Evolutionary conservation across 768 basidiomycete species (phyloP).

Genomic region (Amanita subjunquillea): DNA sequence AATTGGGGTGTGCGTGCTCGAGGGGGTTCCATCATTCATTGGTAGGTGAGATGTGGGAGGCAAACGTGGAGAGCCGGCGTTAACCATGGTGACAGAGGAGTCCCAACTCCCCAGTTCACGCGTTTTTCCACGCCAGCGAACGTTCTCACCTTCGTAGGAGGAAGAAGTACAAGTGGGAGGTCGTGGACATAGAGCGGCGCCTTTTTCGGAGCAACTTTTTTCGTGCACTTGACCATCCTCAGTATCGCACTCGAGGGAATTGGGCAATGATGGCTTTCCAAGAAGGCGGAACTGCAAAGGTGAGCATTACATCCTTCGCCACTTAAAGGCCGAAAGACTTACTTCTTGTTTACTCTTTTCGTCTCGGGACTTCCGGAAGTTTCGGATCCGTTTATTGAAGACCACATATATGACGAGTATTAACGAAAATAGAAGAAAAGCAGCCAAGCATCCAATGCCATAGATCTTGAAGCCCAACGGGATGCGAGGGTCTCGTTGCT

Average conservation of each 20-base stretch:
- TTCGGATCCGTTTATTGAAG: not conserved
- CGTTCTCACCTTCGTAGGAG: not conserved
- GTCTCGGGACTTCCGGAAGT: not conserved
- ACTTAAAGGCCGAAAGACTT: not conserved
- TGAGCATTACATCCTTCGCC: not conserved
- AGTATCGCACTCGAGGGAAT: not conserved
- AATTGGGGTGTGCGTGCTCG: not conserved
- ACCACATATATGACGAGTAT: not conserved
- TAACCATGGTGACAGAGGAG: not conserved
- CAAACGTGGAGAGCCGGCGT: not conserved
- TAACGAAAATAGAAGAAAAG: not conserved
- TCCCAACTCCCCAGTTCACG: slow-evolving; percentile 1
- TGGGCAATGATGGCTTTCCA: not conserved
- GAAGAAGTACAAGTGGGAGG: not conserved
- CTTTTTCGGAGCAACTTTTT: not conserved
- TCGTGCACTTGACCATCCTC: not conserved
- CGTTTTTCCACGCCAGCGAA: not conserved
- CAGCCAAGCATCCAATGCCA: slow-evolving; percentile 1
- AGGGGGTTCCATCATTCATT: not conserved
- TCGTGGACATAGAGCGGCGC: not conserved
- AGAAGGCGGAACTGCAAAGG: not conserved
- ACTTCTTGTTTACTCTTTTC: not conserved
- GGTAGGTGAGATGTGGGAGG: not conserved
- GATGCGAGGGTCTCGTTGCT: slow-evolving; percentile 2
- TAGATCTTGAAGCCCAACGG: slow-evolving; percentile 4